phyloP scores from a whole-genome alignment of 163 green algal genomes.

The Chlorella variabilis region DNA sequence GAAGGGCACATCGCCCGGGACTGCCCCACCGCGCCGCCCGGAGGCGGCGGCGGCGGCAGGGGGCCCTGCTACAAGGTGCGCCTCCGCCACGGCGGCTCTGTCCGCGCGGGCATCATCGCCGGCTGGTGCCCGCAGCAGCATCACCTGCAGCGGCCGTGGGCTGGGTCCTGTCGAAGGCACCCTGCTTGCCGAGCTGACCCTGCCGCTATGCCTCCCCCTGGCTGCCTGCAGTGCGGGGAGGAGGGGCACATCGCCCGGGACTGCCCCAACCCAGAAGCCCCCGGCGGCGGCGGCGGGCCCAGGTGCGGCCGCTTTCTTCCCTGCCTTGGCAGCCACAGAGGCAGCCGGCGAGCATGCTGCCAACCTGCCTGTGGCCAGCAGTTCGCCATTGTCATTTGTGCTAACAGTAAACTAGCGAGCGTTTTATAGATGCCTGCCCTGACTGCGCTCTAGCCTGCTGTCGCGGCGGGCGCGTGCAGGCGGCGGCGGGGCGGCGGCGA shows the following conservation, averaged over 20 bases:
- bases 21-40: slow-evolving; percentile 15
- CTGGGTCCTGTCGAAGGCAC: background rate
- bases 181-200: background rate
- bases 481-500: slow-evolving; percentile 15
- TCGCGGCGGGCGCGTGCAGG: too few relatives aligned
- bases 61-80: background rate
- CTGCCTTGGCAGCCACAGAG: too few relatives aligned
- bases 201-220: background rate
- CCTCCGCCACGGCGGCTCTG: background rate
- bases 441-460: too few relatives aligned
- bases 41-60: background rate
- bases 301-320: background rate
- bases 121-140: too few relatives aligned
- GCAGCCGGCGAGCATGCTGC: too few relatives aligned
- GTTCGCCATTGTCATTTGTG: too few relatives aligned
- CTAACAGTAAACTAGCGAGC: too few relatives aligned
- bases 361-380: too few relatives aligned
- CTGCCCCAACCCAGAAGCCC: slow-evolving; percentile 26
- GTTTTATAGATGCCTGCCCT: too few relatives aligned
- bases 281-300: background rate
- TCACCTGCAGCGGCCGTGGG: too few relatives aligned
- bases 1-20: slow-evolving; percentile 30
- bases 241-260: slow-evolving; percentile 32
- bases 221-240: slow-evolving; percentile 26
- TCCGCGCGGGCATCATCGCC: too few relatives aligned